These are phyloP conservation scores for Coemansia sp. DNA, from an alignment of 192 early-diverging fungal species.

Conservation along the genomic window DNA sequence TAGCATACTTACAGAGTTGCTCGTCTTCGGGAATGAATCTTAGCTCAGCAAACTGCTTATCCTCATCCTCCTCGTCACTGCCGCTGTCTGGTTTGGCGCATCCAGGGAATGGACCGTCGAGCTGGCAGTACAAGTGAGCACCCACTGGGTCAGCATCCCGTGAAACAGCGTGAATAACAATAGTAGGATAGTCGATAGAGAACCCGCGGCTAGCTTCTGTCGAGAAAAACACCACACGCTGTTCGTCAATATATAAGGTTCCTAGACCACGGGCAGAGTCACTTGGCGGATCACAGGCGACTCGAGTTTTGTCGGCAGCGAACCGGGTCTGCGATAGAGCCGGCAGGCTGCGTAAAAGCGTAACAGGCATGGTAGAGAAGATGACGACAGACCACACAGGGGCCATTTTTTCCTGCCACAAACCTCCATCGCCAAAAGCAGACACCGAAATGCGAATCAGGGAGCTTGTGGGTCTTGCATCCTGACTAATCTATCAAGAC, in stretches of 20 bases:
- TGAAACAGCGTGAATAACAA: slow-evolving; percentile 37
- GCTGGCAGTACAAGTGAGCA: slow-evolving; percentile 38
- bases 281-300: slow-evolving; percentile 23
- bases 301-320: background rate
- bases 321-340: background rate
- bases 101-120: slow-evolving; percentile 23
- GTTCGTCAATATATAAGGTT: slow-evolving; percentile 17
- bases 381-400: background rate
- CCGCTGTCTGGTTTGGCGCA: background rate
- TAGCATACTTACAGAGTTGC: background rate
- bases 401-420: background rate
- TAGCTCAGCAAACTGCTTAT: slow-evolving; percentile 31
- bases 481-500: background rate
- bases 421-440: background rate
- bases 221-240: slow-evolving; percentile 15
- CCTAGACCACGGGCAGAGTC: background rate
- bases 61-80: slow-evolving; percentile 5
- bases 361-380: slow-evolving; percentile 15
- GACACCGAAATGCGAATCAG: background rate
- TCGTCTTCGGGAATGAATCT: slow-evolving; percentile 15
- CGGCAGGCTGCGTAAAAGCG: background rate
- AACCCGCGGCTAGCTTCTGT: background rate
- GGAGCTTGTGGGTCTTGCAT: background rate
- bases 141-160: background rate
- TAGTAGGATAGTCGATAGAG: slow-evolving; percentile 24